phyloP scores from a whole-genome alignment of 2,329 filamentous ascomycete species.

The Bipolaris sorokiniana region DNA sequence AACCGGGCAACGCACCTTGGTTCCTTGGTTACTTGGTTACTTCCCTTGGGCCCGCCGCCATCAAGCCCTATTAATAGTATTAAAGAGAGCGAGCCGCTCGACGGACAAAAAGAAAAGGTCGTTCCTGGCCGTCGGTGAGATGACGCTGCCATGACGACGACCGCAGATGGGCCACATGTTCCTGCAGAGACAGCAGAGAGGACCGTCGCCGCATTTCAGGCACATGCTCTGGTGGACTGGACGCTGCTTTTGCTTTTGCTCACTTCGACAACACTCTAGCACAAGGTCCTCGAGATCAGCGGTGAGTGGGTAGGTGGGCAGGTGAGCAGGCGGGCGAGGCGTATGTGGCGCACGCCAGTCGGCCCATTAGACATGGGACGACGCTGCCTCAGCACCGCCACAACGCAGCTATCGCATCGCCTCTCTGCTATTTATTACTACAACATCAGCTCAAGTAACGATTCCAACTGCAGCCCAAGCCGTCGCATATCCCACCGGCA shows the following conservation, averaged over 20 bases:
- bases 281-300: too few species aligned
- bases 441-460: slow-evolving; percentile 30
- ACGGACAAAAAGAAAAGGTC: background rate
- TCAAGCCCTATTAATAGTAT: slow-evolving; percentile 13
- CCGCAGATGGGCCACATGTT: background rate
- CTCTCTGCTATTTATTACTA: slow-evolving; percentile 30
- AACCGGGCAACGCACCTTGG: slow-evolving; percentile 10
- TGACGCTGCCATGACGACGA: background rate
- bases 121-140: background rate
- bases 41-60: background rate
- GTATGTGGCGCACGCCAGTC: too few species aligned
- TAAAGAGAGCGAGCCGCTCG: background rate
- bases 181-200: background rate
- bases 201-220: background rate
- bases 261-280: background rate
- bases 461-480: background rate
- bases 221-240: background rate
- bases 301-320: too few species aligned
- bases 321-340: too few species aligned
- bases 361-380: background rate
- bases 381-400: background rate
- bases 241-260: background rate
- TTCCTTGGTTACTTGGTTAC: background rate
- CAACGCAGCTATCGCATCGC: slow-evolving; percentile 25
- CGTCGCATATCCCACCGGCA: background rate